Conservation (phyloP, 345 rosid genomes). For the Aquilaria sinensis region DNA sequence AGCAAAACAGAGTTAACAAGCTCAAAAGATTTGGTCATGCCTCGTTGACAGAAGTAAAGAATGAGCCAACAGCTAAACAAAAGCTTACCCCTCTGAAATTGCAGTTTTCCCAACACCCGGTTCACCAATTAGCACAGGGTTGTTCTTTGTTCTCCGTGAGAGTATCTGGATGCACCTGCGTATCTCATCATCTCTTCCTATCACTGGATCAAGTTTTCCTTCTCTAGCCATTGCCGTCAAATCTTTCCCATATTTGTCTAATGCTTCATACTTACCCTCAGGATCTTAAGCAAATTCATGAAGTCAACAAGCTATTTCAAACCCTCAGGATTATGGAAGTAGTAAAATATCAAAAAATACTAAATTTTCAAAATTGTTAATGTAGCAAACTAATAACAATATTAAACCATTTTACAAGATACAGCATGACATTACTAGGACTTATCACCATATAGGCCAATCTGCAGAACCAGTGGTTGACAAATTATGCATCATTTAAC, state of each 20-base stretch:
- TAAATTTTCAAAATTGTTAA: no score
- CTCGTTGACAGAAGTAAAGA: no score
- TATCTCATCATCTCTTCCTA: constrained; percentile 98
- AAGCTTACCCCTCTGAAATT: constrained; percentile 88
- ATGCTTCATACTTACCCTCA: constrained; percentile 95
- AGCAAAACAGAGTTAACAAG: no score
- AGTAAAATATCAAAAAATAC: no score
- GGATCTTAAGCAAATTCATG: constrained; percentile 51
- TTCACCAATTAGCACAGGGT: constrained; percentile 97
- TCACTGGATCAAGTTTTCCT: constrained; percentile 98
- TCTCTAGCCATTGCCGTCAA: constrained; percentile 93
- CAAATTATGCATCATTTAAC: no score
- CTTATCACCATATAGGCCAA: no score
- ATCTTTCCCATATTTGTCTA: constrained; percentile 96
- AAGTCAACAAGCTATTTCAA: constrained; percentile 5
- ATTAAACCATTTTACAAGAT: no score
- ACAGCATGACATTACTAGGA: no score
- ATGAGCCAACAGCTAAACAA: not conserved
- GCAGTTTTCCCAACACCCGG: constrained; percentile 99
- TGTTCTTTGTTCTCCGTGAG: constrained; percentile 97
- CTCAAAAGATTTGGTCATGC: not conserved
- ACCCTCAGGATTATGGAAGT: no score
- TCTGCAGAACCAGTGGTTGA: no score
- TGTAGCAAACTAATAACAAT: no score
- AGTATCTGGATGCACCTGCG: constrained; percentile 98